Evolutionary conservation across 2,329 filamentous ascomycete genomes (phyloP).

Genomic region (Trichoderma lentiforme): DNA sequence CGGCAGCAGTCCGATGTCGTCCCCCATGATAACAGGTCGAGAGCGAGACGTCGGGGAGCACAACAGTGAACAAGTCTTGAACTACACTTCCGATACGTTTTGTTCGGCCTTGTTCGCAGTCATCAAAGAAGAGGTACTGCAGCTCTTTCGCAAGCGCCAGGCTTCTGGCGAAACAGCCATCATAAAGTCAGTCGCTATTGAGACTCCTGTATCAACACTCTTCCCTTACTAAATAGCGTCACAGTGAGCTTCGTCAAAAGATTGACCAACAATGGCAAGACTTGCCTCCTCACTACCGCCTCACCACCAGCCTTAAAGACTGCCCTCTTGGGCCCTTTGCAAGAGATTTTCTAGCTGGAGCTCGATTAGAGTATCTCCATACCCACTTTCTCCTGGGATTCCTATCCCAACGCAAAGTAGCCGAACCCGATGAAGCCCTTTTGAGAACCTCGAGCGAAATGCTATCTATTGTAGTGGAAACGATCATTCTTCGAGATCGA

Average conservation of each 20-base stretch:
- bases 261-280: slow-evolving; percentile 10
- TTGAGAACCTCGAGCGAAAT: slow-evolving; percentile 4
- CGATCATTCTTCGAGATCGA: slow-evolving; percentile 6
- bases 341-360: slow-evolving; percentile 2
- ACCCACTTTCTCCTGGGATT: slow-evolving; percentile 5
- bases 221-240: background rate
- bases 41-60: background rate
- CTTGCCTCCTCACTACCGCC: slow-evolving; percentile 9
- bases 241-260: background rate
- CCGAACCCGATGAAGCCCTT: slow-evolving; percentile 7
- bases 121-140: slow-evolving; percentile 7
- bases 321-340: slow-evolving; percentile 8
- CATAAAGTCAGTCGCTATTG: background rate
- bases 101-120: background rate
- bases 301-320: slow-evolving; percentile 10
- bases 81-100: slow-evolving; percentile 7
- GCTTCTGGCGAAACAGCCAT: background rate
- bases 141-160: slow-evolving; percentile 11
- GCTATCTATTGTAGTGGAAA: slow-evolving; percentile 8
- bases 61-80: background rate
- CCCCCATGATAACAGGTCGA: background rate
- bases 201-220: background rate
- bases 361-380: slow-evolving; percentile 11
- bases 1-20: background rate
- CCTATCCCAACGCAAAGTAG: slow-evolving; percentile 4